These are phyloP conservation scores for Paramecium caudatum DNA, from an alignment of 73 alveolate genomes.

Conservation along the genomic window DNA sequence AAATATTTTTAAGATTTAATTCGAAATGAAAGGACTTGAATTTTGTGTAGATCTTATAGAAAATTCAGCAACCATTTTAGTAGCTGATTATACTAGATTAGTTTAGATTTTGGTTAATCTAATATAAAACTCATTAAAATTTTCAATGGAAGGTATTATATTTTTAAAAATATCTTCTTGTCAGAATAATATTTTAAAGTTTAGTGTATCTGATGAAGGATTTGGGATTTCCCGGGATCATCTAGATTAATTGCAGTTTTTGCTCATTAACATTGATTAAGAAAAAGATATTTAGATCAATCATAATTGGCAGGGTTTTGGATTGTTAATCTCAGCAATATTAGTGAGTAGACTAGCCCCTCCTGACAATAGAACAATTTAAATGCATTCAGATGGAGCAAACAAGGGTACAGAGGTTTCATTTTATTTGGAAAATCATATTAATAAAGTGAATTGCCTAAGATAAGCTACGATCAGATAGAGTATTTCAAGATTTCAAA, in stretches of 20 bases:
- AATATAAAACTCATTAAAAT: slow-evolving; percentile 22
- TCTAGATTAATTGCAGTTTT: not conserved
- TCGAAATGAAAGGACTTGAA: slow-evolving; percentile 28
- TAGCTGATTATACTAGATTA: slow-evolving; percentile 17
- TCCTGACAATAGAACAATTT: not conserved
- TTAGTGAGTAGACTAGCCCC: not conserved
- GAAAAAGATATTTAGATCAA: slow-evolving; percentile 2
- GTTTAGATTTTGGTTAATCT: slow-evolving; percentile 9
- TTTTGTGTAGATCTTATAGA: not conserved
- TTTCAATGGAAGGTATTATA: not conserved
- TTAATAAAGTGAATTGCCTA: not conserved
- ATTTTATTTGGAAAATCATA: not conserved
- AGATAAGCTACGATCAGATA: slow-evolving; percentile 9
- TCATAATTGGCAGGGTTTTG: slow-evolving; percentile 31
- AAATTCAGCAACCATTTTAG: not conserved
- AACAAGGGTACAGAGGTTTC: not conserved
- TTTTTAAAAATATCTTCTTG: not conserved
- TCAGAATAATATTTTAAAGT: not conserved
- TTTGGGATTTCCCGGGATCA: slow-evolving; percentile 31
- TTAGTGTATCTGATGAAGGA: slow-evolving; percentile 65
- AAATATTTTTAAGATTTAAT: not conserved
- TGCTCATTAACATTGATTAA: not conserved
- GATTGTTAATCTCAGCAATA: not conserved
- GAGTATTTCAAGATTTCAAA: slow-evolving; percentile 3
- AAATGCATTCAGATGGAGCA: slow-evolving; percentile 10